Base-by-base conservation (phyloP, 1,284 basidiomycete genomes). In the Melampsora abietis-canadensis region DNA sequence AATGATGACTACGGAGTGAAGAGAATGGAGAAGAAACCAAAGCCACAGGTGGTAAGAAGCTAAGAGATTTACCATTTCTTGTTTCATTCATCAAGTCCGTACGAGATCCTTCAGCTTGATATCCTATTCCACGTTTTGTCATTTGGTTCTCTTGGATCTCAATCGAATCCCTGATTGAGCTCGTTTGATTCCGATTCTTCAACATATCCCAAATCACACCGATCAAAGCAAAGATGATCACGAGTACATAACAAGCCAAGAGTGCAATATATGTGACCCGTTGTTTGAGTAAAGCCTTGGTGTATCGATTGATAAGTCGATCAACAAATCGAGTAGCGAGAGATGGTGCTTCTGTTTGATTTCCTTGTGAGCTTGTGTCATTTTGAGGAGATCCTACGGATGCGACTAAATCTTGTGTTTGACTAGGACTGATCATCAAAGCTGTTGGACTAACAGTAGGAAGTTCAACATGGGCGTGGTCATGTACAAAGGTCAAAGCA, bases 401-500 rank as follows among this genome's bases (percentile, higher is more conserved):
- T 30, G 21, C 61, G 17, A 73, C 69, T 3, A 73, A 44, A 40
- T 44, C n/a, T 51, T 65, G 47, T 14, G 69, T 73, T 47, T 73
- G 62, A 31, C 21, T 44, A 37, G 61, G 62, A 21, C 51, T 65
- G 30, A 73, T 64, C 62, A 73, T 65, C n/a, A 73, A 34, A 15
- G 48, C 68, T 7, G 46, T 57, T 10, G 62, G 69, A 19, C 62
- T 73, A 12, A 73, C 47, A 31, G 69, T 73, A 15, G 62, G 69
- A 14, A 73, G 62, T 31, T 65, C 62, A 40, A 73, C 62, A 51
- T 73, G 69, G 19, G 69, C 69, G 48, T 73, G 61, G 31, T 73
- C 69, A 46, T 73, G 69, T 21, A 73, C 37, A 57, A 73, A 73
- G 1, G 69, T 73, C 17, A 73, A 37, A 40, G 69, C 69, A 21